A percentile compares a stretch with the other conserved stretches of the same genome.
phyloP scores from a whole-genome alignment of 2,329 filamentous ascomycete genomes.

The Diaporthe australafricana region DNA sequence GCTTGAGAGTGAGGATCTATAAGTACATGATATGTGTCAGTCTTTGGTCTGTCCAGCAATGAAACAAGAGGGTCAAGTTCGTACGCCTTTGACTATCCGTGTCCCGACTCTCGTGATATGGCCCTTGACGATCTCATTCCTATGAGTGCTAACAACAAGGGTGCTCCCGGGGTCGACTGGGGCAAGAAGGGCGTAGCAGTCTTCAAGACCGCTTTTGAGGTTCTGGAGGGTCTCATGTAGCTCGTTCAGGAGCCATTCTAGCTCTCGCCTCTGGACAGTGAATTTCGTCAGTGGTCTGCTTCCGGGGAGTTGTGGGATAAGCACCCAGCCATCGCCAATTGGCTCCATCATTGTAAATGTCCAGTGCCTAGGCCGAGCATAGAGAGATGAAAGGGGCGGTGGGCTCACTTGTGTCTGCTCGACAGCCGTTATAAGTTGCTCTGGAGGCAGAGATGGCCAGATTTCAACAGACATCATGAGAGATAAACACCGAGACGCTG shows the following conservation, averaged over 20 bases:
- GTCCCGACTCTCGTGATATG: slow-evolving; percentile 91
- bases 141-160: slow-evolving; percentile 86
- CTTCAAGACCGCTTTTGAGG: slow-evolving; percentile 78
- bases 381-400: slow-evolving; percentile 20
- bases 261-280: slow-evolving; percentile 59
- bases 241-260: slow-evolving; percentile 65
- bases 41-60: background rate
- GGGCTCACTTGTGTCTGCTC: slow-evolving; percentile 62
- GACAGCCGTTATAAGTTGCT: slow-evolving; percentile 61
- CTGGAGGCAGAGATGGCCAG: slow-evolving; percentile 66
- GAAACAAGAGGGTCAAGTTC: slow-evolving; percentile 46
- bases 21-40: background rate
- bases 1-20: slow-evolving; percentile 80
- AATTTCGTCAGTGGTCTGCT: background rate
- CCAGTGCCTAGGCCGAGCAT: background rate
- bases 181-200: slow-evolving; percentile 88
- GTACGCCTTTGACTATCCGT: slow-evolving; percentile 89
- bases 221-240: slow-evolving; percentile 60
- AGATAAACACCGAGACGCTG: background rate
- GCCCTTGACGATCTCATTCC: slow-evolving; percentile 92
- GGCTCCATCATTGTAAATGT: background rate
- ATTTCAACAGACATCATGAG: slow-evolving; percentile 67
- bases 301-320: background rate
- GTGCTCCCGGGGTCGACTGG: slow-evolving; percentile 89
- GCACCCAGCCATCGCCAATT: slow-evolving; percentile 33